A percentile compares a stretch with the other conserved stretches of the same genome.
Evolutionary conservation across 176 grass and related monocot species (phyloP).

Genomic region (Calamus simplicifolius): DNA sequence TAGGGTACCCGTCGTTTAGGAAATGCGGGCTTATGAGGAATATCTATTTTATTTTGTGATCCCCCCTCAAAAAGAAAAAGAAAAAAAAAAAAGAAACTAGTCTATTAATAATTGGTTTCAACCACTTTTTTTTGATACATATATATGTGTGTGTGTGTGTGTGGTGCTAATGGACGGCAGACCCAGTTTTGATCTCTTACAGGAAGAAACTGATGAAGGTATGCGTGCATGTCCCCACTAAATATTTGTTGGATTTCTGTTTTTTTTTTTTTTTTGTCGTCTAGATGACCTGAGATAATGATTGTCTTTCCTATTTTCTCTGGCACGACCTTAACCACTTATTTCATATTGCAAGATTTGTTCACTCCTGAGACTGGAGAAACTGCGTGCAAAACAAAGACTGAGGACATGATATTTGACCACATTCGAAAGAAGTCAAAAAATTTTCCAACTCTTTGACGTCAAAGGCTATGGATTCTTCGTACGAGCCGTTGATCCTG

Average conservation of each 20-base stretch:
- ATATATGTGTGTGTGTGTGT: not conserved
- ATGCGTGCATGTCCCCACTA: constrained; percentile 8
- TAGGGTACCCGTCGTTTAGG: no score
- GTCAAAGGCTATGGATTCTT: constrained; percentile 63
- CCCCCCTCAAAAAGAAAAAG: no score
- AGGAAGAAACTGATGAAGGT: constrained; percentile 59
- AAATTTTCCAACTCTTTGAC: constrained; percentile 48
- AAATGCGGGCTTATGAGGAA: no score
- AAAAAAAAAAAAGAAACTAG: no score
- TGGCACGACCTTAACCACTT: not conserved
- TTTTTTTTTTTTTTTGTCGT: constrained; percentile 14
- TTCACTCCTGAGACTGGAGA: constrained; percentile 27
- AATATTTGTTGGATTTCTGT: not conserved
- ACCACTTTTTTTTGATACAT: constrained; percentile 10
- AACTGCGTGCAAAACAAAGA: constrained; percentile 36
- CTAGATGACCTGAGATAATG: not conserved
- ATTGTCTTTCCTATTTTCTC: constrained; percentile 9
- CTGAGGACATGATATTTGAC: constrained; percentile 45
- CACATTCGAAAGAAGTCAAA: constrained; percentile 89
- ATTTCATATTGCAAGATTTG: constrained; percentile 28
- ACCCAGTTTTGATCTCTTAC: constrained; percentile 73
- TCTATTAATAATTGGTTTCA: no score
- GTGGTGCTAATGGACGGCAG: constrained; percentile 24
- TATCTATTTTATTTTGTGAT: no score
- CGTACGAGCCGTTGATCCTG: constrained; percentile 55